Percentiles rank a stretch among this genome's conserved stretches.
These are phyloP conservation scores for Crucihimalaya himalaica DNA, from an alignment of 345 rosid genomes.

Conservation along the genomic window DNA sequence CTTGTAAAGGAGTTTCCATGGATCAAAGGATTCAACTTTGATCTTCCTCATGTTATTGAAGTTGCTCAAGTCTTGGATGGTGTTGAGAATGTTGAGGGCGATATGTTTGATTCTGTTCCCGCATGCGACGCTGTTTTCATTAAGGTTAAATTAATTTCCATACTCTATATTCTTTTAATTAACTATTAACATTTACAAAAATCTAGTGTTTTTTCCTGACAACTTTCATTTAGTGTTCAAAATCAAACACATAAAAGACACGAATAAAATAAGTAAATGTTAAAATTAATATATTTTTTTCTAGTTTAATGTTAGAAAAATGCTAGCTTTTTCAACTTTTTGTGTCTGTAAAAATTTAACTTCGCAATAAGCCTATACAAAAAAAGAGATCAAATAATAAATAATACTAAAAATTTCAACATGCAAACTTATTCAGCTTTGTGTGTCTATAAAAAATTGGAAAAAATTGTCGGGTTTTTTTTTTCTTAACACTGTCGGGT, in stretches of 20 bases:
- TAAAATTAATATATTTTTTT: neutral
- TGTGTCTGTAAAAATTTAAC: no score
- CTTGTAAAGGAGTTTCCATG: conserved; percentile 61
- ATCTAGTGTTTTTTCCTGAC: neutral
- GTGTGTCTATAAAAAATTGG: no score
- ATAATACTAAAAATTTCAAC: no score
- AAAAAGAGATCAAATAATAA: no score
- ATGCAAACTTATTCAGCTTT: no score
- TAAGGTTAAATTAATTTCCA: conserved; percentile 46
- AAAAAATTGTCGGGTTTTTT: no score
- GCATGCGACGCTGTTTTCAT: conserved; percentile 58
- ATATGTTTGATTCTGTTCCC: conserved; percentile 67
- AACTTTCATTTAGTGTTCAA: neutral
- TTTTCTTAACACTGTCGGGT: no score
- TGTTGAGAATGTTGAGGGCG: conserved; percentile 61
- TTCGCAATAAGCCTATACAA: neutral
- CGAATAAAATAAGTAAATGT: neutral
- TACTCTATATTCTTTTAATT: neutral
- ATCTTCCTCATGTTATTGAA: conserved; percentile 68
- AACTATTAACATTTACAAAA: neutral
- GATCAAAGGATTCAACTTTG: conserved; percentile 67
- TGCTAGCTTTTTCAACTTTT: no score
- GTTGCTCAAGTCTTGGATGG: conserved; percentile 46
- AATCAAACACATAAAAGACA: neutral
- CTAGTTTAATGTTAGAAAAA: neutral